A percentile compares a stretch with the other conserved stretches of the same genome.
phyloP scores from a whole-genome alignment of 371 early-diverging fungal species.

The Rhizopus delemar region DNA sequence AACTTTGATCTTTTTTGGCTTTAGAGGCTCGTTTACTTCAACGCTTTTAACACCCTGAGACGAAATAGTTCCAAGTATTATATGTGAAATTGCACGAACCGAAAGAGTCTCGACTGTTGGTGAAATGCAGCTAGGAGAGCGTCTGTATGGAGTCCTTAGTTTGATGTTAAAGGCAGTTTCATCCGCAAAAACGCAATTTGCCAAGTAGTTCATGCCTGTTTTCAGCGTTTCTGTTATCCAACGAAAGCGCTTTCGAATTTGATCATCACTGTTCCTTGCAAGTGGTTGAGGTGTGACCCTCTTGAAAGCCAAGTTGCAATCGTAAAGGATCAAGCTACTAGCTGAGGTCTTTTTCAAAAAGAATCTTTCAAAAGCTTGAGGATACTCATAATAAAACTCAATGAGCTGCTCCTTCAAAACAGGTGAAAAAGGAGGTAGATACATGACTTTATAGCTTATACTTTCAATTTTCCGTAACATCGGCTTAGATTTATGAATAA shows the following conservation, averaged over 20 bases:
- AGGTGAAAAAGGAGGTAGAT: too few relatives aligned
- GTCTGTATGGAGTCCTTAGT: not conserved
- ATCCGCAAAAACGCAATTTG: constrained; percentile 7
- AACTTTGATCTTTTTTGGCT: constrained; percentile 3
- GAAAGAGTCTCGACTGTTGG: not conserved
- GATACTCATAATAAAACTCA: too few relatives aligned
- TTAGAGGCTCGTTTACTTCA: not conserved
- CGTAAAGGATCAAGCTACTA: constrained; percentile 1
- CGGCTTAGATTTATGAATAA: too few relatives aligned
- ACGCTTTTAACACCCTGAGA: constrained; percentile 3
- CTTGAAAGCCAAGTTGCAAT: constrained; percentile 9
- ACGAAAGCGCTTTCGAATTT: not conserved
- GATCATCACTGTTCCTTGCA: not conserved
- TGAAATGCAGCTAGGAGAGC: not conserved
- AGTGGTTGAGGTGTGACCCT: constrained; percentile 1
- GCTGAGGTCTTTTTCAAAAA: not conserved
- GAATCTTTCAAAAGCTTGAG: constrained; percentile 7
- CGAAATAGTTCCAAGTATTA: not conserved
- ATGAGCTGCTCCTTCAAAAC: too few relatives aligned
- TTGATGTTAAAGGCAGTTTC: constrained; percentile 11
- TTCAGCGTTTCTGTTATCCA: not conserved
- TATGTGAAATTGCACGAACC: not conserved
- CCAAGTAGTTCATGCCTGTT: constrained; percentile 5
- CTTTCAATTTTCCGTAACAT: too few relatives aligned
- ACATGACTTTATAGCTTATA: too few relatives aligned